Evolutionary conservation across 2,329 filamentous ascomycete species (phyloP), one percentile per base, ranked within the genome.

Genomic region (Cladophialophora psammophila): DNA sequence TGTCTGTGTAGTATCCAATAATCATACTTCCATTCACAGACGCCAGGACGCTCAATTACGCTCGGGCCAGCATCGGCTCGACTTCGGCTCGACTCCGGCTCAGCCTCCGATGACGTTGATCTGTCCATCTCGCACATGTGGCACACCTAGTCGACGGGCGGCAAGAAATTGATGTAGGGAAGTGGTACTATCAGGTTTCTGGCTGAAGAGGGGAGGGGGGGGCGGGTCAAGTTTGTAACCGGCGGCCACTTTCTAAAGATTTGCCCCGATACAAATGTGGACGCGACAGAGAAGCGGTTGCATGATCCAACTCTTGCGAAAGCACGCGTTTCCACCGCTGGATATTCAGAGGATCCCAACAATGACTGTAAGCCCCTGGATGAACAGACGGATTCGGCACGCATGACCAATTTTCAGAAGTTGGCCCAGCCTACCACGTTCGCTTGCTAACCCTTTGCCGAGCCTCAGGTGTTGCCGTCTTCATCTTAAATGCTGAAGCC

Each of bases 151-250:
- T 9, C 12, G 36, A 13, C 36, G 36, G 15, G 4, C 36, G 12
- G 36, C 36, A 40, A 40, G 36, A 40, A 40, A 8, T 40, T 40
- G 36, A 40, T 40, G 36, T 20, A 18, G 10, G 31, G 20, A 15
- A 12, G 52, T 54, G 26, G 20, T 20, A 54, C 26, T 54, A 20
- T 32, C 52, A 54, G 52, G 52, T 35, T 54, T 54, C 32, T 54
- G 52, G 52, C 26, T 32, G 52, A 35, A 12, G n/a, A 31, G 32
- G 32, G 52, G 52, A 54, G 26, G n/a, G n/a, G n/a, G n/a, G n/a
- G n/a, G n/a, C n/a, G n/a, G n/a, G n/a, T n/a, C 52, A 54, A 32
- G 52, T 54, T 54, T 20, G 52, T 54, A 20, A 54, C 52, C 32
- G 32, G 52, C 8, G 52, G 18, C 31, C 52, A 32, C 31, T 18